Percentiles rank a stretch among this genome's conserved stretches.
These are phyloP conservation scores for Boletus edulis DNA, from an alignment of 768 basidiomycete species.

Conservation along the genomic window DNA sequence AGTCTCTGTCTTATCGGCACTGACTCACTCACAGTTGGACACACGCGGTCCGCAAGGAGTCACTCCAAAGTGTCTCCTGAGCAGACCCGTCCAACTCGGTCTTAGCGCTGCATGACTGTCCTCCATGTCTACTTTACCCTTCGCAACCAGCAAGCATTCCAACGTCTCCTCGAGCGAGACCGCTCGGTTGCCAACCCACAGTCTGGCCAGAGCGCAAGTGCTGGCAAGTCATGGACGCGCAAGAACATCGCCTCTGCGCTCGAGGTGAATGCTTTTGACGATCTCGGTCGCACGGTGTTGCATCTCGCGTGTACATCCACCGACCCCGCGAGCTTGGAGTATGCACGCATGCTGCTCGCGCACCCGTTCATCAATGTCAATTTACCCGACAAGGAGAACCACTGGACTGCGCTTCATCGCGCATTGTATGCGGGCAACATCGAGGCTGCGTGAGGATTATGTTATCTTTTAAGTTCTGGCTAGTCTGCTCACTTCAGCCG, in stretches of 20 bases:
- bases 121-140: conserved; percentile 76
- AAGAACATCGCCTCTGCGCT: conserved; percentile 35
- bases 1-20: conserved; percentile 16
- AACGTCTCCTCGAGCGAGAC: conserved; percentile 62
- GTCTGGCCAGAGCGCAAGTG: conserved; percentile 41
- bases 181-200: conserved; percentile 32
- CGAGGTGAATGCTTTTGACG: conserved; percentile 73
- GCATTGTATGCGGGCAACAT: conserved; percentile 81
- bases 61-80: conserved; percentile 22
- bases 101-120: conserved; percentile 59
- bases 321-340: conserved; percentile 68
- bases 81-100: conserved; percentile 17
- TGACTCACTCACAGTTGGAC: conserved; percentile 16
- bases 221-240: conserved; percentile 58
- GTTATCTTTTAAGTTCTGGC: background rate
- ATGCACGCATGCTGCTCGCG: conserved; percentile 69
- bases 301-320: conserved; percentile 74
- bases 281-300: conserved; percentile 72
- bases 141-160: conserved; percentile 73
- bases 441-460: conserved; percentile 55
- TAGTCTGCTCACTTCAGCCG: conserved; percentile 17
- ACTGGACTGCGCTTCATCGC: conserved; percentile 90
- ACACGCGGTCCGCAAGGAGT: conserved; percentile 23
- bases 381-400: conserved; percentile 74
- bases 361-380: conserved; percentile 81